Conservation (phyloP, 179 eudicot genomes). For the Beta corolliflora region DNA sequence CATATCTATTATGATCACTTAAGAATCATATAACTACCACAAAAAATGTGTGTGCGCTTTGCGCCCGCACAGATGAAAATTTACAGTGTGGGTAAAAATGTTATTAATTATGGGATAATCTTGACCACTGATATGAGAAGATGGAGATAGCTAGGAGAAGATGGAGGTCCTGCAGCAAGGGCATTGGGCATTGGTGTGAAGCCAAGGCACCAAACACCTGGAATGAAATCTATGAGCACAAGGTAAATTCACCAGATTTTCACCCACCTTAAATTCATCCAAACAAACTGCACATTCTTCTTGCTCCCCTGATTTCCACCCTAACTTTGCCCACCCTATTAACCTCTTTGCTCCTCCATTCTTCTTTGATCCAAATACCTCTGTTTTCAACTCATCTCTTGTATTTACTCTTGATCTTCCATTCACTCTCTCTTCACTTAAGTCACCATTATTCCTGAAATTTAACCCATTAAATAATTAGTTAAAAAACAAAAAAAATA, state of each 20-base stretch:
- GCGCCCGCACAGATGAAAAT: too few species aligned
- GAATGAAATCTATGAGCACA: conserved; percentile 80
- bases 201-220: conserved; percentile 68
- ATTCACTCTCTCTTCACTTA: conserved; percentile 32
- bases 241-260: conserved; percentile 46
- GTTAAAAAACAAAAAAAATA: neutral
- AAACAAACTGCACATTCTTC: conserved; percentile 76
- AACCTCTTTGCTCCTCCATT: conserved; percentile 37
- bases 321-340: conserved; percentile 52
- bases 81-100: too few species aligned
- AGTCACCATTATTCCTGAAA: conserved; percentile 41
- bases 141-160: conserved; percentile 1
- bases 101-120: too few species aligned
- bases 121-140: neutral
- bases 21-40: too few species aligned
- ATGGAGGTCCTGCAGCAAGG: conserved; percentile 67
- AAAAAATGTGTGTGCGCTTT: too few species aligned
- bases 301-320: conserved; percentile 60
- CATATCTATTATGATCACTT: too few species aligned
- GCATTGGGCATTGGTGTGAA: conserved; percentile 58
- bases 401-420: neutral
- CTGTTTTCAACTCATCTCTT: conserved; percentile 32
- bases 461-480: too few species aligned
- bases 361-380: conserved; percentile 42
- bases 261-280: conserved; percentile 52